These are phyloP conservation scores for Suhomyces pyralidae DNA, from an alignment of 805 yeast genomes.

Conservation along the genomic window DNA sequence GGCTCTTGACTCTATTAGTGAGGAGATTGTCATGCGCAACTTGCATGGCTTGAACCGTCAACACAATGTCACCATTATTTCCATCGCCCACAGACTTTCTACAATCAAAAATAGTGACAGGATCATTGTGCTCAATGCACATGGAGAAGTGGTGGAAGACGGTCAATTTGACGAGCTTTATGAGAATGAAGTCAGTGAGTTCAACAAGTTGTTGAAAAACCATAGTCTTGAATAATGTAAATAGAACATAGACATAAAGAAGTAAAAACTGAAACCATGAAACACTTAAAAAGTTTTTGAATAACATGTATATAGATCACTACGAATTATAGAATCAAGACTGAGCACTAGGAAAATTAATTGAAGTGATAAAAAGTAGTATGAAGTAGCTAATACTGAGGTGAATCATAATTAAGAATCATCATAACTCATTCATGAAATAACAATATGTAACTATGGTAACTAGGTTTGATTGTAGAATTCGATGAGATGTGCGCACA, in stretches of 20 bases:
- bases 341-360: no score
- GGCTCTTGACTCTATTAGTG: constrained; percentile 86
- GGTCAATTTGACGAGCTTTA: constrained; percentile 34
- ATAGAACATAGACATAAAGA: not conserved
- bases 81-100: constrained; percentile 88
- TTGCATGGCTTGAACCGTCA: constrained; percentile 52
- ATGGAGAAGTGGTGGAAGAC: constrained; percentile 65
- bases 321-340: no score
- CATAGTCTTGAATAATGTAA: constrained; percentile 8
- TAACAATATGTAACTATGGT: no score
- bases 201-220: constrained; percentile 35
- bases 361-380: no score
- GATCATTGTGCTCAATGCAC: constrained; percentile 61
- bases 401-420: no score
- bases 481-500: no score
- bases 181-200: constrained; percentile 27
- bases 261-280: no score
- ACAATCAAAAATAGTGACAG: constrained; percentile 82
- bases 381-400: no score
- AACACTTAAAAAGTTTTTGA: no score
- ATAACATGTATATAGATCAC: no score
- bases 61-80: constrained; percentile 66
- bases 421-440: no score
- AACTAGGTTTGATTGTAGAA: no score
- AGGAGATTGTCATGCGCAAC: constrained; percentile 77